Percentiles rank a stretch among this genome's conserved stretches.
Evolutionary conservation across 2,329 filamentous ascomycete genomes (phyloP).

Genomic region (Trichoderma atrobrunneum): DNA sequence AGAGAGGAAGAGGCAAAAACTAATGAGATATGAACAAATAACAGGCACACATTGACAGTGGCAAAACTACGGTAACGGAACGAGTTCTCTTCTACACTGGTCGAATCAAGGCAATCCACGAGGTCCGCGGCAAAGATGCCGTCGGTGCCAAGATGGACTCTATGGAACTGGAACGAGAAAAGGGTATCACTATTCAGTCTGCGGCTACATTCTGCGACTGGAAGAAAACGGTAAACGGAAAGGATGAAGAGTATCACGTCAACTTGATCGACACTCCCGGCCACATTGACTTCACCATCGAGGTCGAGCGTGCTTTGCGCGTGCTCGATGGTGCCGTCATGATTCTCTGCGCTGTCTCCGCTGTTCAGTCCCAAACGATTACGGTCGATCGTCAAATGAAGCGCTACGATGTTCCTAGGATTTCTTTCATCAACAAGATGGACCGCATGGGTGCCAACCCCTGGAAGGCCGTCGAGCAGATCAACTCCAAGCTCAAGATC

Average conservation of each 20-base stretch:
- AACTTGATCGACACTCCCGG: conserved; percentile 98
- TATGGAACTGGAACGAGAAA: conserved; percentile 97
- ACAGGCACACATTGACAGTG: conserved; percentile 95
- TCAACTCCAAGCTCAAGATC: conserved; percentile 93
- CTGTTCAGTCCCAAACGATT: conserved; percentile 96
- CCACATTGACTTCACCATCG: conserved; percentile 98
- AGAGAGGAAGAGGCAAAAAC: neutral
- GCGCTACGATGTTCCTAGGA: conserved; percentile 91
- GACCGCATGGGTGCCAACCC: conserved; percentile 98
- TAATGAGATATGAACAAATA: neutral
- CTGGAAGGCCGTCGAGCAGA: conserved; percentile 96
- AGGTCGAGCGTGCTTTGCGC: conserved; percentile 91
- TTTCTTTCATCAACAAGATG: conserved; percentile 99
- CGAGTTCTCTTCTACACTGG: conserved; percentile 98
- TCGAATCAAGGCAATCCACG: conserved; percentile 94
- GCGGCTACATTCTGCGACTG: conserved; percentile 98
- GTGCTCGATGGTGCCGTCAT: conserved; percentile 96
- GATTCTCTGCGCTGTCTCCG: conserved; percentile 96
- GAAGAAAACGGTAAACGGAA: conserved; percentile 79
- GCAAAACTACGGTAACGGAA: conserved; percentile 95
- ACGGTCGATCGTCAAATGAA: conserved; percentile 99
- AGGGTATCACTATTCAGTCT: conserved; percentile 98
- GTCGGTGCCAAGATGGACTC: conserved; percentile 99
- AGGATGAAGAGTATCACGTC: conserved; percentile 91
- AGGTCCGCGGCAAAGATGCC: conserved; percentile 90